Evolutionary conservation across 768 basidiomycete genomes (phyloP).

Genomic region (Rhodotorula taiwanensis): DNA sequence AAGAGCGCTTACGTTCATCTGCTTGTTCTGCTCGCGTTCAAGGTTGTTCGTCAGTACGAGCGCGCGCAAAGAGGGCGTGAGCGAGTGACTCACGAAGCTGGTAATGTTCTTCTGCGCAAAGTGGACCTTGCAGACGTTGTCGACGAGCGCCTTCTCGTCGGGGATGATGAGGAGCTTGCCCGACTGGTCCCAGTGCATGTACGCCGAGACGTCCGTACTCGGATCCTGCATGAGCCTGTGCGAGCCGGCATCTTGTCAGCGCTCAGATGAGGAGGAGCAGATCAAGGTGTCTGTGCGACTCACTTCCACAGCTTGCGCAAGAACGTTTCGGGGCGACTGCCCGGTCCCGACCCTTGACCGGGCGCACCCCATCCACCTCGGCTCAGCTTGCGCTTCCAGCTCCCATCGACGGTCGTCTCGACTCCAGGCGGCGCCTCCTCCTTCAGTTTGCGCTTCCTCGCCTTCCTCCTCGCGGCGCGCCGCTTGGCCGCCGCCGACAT

Average conservation of each 20-base stretch:
- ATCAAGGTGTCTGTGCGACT: not conserved
- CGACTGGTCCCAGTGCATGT: slow-evolving; percentile 20
- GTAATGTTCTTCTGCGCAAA: slow-evolving; percentile 28
- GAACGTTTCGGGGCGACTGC: slow-evolving; percentile 27
- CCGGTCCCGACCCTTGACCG: not conserved
- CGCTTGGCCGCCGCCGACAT: too few relatives aligned
- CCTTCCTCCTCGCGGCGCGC: not conserved
- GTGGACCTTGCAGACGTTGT: slow-evolving; percentile 27
- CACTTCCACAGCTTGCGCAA: slow-evolving; percentile 32
- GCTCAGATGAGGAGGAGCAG: not conserved
- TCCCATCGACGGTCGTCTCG: not conserved
- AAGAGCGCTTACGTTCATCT: slow-evolving; percentile 24
- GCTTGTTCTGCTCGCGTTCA: slow-evolving; percentile 19
- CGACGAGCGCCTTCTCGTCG: slow-evolving; percentile 25
- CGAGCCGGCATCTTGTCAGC: too few relatives aligned
- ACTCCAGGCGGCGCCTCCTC: too few relatives aligned
- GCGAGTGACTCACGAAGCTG: slow-evolving; percentile 14
- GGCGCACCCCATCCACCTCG: slow-evolving; percentile 26
- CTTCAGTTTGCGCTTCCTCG: not conserved
- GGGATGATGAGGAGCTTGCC: slow-evolving; percentile 28
- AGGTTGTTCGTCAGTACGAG: not conserved
- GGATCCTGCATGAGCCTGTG: slow-evolving; percentile 23
- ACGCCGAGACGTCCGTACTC: slow-evolving; percentile 2
- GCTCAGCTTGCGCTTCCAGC: not conserved
- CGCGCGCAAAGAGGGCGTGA: too few relatives aligned